Evolutionary conservation across 768 basidiomycete species (phyloP).

Genomic region (Boletus coccyginus): DNA sequence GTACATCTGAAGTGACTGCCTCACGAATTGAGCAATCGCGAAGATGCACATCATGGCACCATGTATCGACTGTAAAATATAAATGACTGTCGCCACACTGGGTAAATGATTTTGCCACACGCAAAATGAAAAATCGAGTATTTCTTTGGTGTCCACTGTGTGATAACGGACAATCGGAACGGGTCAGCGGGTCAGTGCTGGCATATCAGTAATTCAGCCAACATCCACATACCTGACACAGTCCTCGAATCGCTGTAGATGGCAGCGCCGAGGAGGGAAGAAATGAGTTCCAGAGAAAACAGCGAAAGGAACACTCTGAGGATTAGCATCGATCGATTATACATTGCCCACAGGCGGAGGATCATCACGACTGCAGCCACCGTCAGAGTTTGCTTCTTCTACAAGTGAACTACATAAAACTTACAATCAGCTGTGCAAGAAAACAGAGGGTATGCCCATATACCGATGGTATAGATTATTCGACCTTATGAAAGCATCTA

Average conservation of each 20-base stretch:
- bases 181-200: neutral
- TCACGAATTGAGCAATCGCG: neutral
- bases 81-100: neutral
- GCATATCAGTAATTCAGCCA: too few relatives aligned
- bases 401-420: neutral
- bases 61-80: neutral
- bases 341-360: conserved; percentile 2
- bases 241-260: neutral
- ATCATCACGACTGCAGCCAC: neutral
- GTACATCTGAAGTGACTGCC: neutral
- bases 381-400: neutral
- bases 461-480: neutral
- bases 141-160: neutral
- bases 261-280: neutral
- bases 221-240: neutral
- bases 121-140: neutral
- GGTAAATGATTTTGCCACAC: too few relatives aligned
- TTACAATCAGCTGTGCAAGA: conserved; percentile 3
- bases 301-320: neutral
- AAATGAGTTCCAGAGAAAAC: neutral
- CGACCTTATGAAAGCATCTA: neutral
- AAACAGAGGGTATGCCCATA: neutral
- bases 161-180: too few relatives aligned
- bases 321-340: neutral
- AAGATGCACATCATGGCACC: neutral